A percentile compares a stretch with the other conserved stretches of the same genome.
Conservation (phyloP, 352 stramenopile species). For the Phytophthora ohioensis region DNA sequence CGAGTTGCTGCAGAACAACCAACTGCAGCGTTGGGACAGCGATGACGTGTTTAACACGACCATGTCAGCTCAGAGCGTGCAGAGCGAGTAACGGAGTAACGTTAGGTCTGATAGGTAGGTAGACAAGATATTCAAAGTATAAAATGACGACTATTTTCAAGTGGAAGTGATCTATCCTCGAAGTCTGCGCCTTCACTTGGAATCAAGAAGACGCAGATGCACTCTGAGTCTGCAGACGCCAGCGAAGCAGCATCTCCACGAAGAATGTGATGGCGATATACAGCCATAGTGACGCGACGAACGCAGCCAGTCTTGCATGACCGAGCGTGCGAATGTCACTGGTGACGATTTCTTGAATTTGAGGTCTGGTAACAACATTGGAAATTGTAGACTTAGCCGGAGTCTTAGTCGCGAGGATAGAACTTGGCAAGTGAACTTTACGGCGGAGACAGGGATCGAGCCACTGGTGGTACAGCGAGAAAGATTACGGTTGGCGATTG, state of each 20-base stretch:
- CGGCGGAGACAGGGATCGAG: conserved; percentile 20
- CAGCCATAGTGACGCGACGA: too few species aligned
- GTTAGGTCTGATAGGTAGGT: conserved; percentile 1
- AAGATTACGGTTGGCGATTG: not conserved
- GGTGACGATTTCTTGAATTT: conserved; percentile 23
- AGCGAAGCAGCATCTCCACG: too few species aligned
- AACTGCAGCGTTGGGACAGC: conserved; percentile 21
- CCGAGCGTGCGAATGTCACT: too few species aligned
- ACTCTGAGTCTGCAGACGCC: not conserved
- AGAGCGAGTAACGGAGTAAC: conserved; percentile 16
- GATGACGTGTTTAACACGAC: conserved; percentile 23
- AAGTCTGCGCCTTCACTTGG: too few species aligned
- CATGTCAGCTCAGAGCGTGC: conserved; percentile 18
- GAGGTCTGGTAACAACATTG: conserved; percentile 32
- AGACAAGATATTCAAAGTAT: conserved; percentile 22
- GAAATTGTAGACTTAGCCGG: not conserved
- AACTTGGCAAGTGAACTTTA: conserved; percentile 39
- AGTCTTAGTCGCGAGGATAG: conserved; percentile 6
- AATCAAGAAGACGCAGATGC: not conserved
- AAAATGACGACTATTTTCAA: conserved; percentile 31
- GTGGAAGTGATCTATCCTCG: not conserved
- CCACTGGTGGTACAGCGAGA: not conserved
- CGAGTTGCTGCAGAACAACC: conserved; percentile 32
- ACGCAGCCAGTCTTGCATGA: too few species aligned
- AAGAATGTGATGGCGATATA: too few species aligned